Conservation (phyloP, 306 rosid species). For the Cucurbita moschata region DNA sequence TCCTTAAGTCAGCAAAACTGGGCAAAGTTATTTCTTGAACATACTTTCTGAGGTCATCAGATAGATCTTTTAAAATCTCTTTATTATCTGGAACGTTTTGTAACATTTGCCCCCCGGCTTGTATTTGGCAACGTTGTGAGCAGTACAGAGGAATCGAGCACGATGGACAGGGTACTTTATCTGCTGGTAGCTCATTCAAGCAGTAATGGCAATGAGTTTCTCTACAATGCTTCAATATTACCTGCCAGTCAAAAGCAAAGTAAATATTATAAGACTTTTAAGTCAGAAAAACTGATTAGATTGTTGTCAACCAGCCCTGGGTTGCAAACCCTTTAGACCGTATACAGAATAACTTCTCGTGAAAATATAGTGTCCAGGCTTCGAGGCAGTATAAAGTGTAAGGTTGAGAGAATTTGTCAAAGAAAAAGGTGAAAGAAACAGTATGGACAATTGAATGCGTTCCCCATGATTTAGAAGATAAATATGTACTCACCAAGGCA, state of each 20-base stretch:
- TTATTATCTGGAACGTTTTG: conserved; percentile 16
- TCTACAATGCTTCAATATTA: conserved; percentile 59
- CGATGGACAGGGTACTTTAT: conserved; percentile 64
- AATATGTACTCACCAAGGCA: conserved; percentile 40
- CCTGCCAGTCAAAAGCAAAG: conserved; percentile 20
- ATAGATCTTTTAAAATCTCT: conserved; percentile 22
- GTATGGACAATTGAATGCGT: background rate
- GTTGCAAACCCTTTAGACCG: background rate
- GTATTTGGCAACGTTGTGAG: conserved; percentile 48
- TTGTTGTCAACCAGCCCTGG: background rate
- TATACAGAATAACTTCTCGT: background rate
- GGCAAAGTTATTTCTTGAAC: conserved; percentile 25
- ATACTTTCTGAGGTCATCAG: conserved; percentile 32
- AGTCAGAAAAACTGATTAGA: background rate
- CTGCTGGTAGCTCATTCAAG: conserved; percentile 71
- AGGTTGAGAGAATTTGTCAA: background rate
- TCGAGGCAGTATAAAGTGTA: background rate
- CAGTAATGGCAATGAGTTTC: conserved; percentile 88
- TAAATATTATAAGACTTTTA: background rate
- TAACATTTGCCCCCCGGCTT: conserved; percentile 41
- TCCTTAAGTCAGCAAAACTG: conserved; percentile 22
- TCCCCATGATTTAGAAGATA: background rate
- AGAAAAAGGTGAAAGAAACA: background rate
- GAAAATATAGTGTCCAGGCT: background rate
- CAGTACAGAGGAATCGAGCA: conserved; percentile 77